Evolutionary conservation across 2,329 filamentous ascomycete species (phyloP).

Genomic region (Stagonosporopsis chrysanthemi): DNA sequence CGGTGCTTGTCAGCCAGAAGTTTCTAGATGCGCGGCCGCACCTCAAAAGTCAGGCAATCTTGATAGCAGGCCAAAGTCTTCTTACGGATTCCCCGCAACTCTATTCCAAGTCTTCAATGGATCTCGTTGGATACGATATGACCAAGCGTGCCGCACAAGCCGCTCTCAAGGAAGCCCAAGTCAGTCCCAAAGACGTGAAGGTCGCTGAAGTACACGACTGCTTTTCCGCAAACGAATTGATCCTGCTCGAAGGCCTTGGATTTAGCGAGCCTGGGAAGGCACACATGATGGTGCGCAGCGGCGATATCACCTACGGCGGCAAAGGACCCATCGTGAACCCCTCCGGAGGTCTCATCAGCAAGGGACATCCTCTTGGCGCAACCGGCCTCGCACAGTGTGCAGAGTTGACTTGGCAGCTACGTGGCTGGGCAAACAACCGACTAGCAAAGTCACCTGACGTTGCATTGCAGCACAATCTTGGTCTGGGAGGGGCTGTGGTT

Average conservation of each 20-base stretch:
- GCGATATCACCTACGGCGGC: slow-evolving; percentile 90
- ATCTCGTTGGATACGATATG: slow-evolving; percentile 91
- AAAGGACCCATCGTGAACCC: slow-evolving; percentile 81
- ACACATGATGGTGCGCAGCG: slow-evolving; percentile 84
- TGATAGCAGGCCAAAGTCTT: slow-evolving; percentile 85
- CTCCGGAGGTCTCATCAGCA: slow-evolving; percentile 90
- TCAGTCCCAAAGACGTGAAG: slow-evolving; percentile 71
- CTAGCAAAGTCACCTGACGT: slow-evolving; percentile 70
- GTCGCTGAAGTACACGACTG: slow-evolving; percentile 95
- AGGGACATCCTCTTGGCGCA: slow-evolving; percentile 91
- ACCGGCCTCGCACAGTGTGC: slow-evolving; percentile 93
- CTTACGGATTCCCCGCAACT: slow-evolving; percentile 81
- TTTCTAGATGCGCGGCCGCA: slow-evolving; percentile 87
- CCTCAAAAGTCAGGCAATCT: slow-evolving; percentile 78
- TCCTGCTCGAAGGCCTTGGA: slow-evolving; percentile 83
- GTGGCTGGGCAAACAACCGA: slow-evolving; percentile 95
- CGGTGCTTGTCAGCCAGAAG: slow-evolving; percentile 83
- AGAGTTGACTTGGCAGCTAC: slow-evolving; percentile 91
- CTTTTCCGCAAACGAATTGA: slow-evolving; percentile 94
- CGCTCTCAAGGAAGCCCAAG: slow-evolving; percentile 76
- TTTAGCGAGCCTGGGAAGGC: slow-evolving; percentile 80
- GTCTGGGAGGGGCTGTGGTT: slow-evolving; percentile 87
- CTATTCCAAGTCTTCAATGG: slow-evolving; percentile 81
- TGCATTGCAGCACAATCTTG: slow-evolving; percentile 90
- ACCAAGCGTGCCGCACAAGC: slow-evolving; percentile 70